Percentiles rank a stretch among this genome's conserved stretches.
Evolutionary conservation across 2,329 filamentous ascomycete species (phyloP).

Genomic region (Aspergillus texensis): DNA sequence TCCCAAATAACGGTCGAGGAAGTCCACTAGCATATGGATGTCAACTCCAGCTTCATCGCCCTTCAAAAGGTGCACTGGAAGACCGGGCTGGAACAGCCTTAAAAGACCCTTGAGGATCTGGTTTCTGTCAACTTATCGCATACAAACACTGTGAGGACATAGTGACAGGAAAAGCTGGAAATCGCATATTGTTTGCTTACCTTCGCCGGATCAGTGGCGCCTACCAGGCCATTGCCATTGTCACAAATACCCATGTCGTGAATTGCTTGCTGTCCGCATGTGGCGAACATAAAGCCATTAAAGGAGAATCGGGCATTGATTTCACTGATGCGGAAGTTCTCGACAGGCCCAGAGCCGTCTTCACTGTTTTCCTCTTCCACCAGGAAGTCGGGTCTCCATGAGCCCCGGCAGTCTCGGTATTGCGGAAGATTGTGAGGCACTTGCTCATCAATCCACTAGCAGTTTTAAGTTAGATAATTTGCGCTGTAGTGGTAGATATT

Average conservation of each 20-base stretch:
- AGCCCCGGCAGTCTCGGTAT: slow-evolving; percentile 16
- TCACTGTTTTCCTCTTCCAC: slow-evolving; percentile 13
- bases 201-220: slow-evolving; percentile 7
- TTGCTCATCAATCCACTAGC: slow-evolving; percentile 3
- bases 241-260: slow-evolving; percentile 1
- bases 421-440: background rate
- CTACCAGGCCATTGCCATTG: background rate
- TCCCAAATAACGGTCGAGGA: background rate
- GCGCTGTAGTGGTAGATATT: background rate
- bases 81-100: slow-evolving; percentile 9
- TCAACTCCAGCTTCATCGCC: slow-evolving; percentile 19
- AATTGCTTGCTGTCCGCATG: slow-evolving; percentile 15
- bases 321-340: slow-evolving; percentile 25
- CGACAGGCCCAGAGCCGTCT: background rate
- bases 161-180: background rate
- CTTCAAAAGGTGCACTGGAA: slow-evolving; percentile 23
- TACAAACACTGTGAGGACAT: background rate
- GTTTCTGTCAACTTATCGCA: background rate
- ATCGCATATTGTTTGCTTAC: slow-evolving; percentile 6
- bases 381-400: slow-evolving; percentile 33
- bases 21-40: slow-evolving; percentile 17
- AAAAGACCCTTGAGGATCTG: slow-evolving; percentile 14
- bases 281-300: slow-evolving; percentile 22
- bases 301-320: slow-evolving; percentile 31
- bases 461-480: background rate